A percentile compares a stretch with the other conserved stretches of the same genome.
phyloP scores from a whole-genome alignment of 306 rosid genomes.

The Prinsepia uniflora region DNA sequence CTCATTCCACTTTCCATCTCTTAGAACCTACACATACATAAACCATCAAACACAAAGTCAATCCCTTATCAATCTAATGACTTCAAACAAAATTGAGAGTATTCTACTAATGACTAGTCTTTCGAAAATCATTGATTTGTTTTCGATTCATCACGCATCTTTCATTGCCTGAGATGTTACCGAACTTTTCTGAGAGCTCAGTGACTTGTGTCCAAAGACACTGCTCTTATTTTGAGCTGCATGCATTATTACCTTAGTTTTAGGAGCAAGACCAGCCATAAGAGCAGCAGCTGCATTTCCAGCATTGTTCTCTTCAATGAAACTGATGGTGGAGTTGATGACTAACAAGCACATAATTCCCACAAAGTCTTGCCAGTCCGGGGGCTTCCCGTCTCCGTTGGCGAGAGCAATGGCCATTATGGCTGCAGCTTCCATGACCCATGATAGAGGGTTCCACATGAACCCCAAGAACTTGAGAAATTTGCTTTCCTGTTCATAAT shows the following conservation, averaged over 20 bases:
- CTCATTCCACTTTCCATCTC: conserved; percentile 94
- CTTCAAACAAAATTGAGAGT: neutral
- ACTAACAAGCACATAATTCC: conserved; percentile 76
- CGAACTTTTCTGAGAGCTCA: neutral
- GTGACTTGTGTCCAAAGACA: neutral
- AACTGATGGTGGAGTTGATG: conserved; percentile 97
- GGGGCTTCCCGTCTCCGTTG: conserved; percentile 79
- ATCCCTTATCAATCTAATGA: neutral
- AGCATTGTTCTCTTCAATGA: conserved; percentile 96
- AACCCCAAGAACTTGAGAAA: conserved; percentile 91
- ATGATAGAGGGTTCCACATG: conserved; percentile 99
- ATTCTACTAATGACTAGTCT: neutral
- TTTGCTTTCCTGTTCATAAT: conserved; percentile 77
- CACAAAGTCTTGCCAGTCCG: conserved; percentile 97
- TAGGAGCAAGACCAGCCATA: conserved; percentile 99
- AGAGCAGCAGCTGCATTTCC: conserved; percentile 99
- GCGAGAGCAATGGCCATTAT: conserved; percentile 95
- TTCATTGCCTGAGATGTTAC: neutral
- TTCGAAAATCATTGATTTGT: neutral
- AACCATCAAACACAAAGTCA: conserved; percentile 19
- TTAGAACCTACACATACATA: conserved; percentile 58
- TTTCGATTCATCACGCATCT: neutral
- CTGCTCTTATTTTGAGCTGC: neutral
- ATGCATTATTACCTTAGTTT: conserved; percentile 62
- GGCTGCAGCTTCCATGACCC: conserved; percentile 99